Conservation (phyloP, 1,139 yeast species). For the Oligophagozyma castellii region DNA sequence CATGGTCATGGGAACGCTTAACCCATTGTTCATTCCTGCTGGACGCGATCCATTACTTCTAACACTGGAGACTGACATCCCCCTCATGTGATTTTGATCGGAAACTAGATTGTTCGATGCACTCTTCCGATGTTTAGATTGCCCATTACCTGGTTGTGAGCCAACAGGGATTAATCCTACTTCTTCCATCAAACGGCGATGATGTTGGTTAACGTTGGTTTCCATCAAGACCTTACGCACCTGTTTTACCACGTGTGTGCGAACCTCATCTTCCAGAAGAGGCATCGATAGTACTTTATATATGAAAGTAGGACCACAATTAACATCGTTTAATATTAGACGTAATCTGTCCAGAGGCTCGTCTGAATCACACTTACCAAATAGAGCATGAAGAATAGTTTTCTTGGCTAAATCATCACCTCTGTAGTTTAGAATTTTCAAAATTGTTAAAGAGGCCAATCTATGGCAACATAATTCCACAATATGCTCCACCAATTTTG, state of each 20-base stretch:
- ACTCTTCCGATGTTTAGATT: slow-evolving; percentile 17
- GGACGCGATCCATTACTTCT: slow-evolving; percentile 20
- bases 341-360: slow-evolving; percentile 30
- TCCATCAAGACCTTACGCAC: slow-evolving; percentile 48
- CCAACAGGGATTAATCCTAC: slow-evolving; percentile 44
- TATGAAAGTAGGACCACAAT: slow-evolving; percentile 75
- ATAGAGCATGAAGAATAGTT: slow-evolving; percentile 47
- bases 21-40: slow-evolving; percentile 1
- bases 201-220: slow-evolving; percentile 52
- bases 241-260: slow-evolving; percentile 44
- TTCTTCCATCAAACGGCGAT: slow-evolving; percentile 82
- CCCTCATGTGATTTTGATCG: slow-evolving; percentile 20
- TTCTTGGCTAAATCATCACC: slow-evolving; percentile 51
- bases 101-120: slow-evolving; percentile 15
- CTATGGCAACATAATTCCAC: slow-evolving; percentile 67
- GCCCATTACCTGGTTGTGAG: slow-evolving; percentile 4
- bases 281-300: slow-evolving; percentile 68
- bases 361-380: slow-evolving; percentile 31
- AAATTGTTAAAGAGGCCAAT: slow-evolving; percentile 69
- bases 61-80: slow-evolving; percentile 21
- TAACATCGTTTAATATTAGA: slow-evolving; percentile 42
- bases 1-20: slow-evolving; percentile 1
- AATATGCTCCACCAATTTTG: slow-evolving; percentile 48
- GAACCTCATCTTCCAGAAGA: slow-evolving; percentile 39
- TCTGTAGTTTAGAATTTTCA: slow-evolving; percentile 64